Base-by-base conservation (phyloP, 371 early-diverging fungal genomes). In the Haplosporangium sp. region DNA sequence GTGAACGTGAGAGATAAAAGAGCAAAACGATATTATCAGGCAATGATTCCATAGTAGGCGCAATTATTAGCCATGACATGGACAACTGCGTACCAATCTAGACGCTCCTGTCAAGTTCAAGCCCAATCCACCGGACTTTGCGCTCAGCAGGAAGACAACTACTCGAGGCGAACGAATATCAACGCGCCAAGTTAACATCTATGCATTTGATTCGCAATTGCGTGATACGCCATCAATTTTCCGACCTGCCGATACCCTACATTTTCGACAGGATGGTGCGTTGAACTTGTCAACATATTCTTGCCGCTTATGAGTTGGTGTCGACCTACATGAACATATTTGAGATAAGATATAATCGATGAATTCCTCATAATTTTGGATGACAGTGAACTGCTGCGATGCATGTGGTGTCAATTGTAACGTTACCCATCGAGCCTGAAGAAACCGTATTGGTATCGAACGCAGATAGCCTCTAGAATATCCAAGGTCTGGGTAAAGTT, bases 401-500 rank as follows among this genome's bases (percentile, higher is more conserved):
- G 14, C 50, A 50, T 50, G 50, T 20, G 20, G 50, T 5, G 4
- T 18, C 10, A 46, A 14, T 46, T n/a, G 46, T 50, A 2, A 36
- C 42, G 61, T 41, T 80, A 82, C 64, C 94, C 93, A 67, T 92
- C 91, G 23, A 93, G 81, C 6, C 92, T 81, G 21, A 87, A 65
- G 60, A 64, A 88, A 6, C 61, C 64, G 67, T 83, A 86, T 1
- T 76, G 61, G 9, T 62, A 48, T 23, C 61, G 57, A 3, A 64
- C 54, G 56, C 87, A 84, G 42, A 87, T 57, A 16, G 40, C 72
- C 65, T 87, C 86, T 37, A 91, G 82, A 14, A 91, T 62, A 62
- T 93, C 90, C n/a, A 93, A 76, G n/a, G 87, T 88, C 52, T 85
- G 76, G 11, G 84, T 83, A 64, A 85, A 92, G 66, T 91, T 92